Evolutionary conservation across 352 stramenopile species (phyloP), one percentile per base, ranked within the genome.

Genomic region (Globisporangium nagaii): DNA sequence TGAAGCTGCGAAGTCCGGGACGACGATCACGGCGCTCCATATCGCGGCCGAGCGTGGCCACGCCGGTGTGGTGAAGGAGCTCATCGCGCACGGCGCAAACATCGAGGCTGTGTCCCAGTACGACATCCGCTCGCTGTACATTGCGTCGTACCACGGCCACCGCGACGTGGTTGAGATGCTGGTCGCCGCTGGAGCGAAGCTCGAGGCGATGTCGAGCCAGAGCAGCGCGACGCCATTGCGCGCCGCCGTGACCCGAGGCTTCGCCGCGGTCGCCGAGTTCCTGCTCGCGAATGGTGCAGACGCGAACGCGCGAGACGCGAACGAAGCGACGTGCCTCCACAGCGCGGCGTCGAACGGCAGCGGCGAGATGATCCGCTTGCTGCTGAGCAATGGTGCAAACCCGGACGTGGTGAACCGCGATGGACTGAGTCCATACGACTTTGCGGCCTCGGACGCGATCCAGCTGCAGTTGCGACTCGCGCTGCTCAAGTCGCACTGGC

Each of bases 11-110:
- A 71, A 77, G 53, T 52, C 19, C 4, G 57, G 59, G 3, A 73
- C 63, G 3, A 71, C 68, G 25, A 82, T 80, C 60, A 84, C 68
- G 5, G 63, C 73, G 13, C 56, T 86, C 42, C 75, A 84, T 37
- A 82, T 86, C 50, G 75, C 75, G 12, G 69, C 71, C 0, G 73
- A 86, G 46, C 67, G 70, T 8, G 73, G 75, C 3, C 71, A 82
- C 35, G 51, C 46, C 1, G 69, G 45, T 2, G 72, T 86, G 10
- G 69, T 67, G 11, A 58, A 57, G 9, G 66, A 78, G 56, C 57
- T 86, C 12, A 39, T 83, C 27, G 57, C 42, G 17, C 66, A 79
- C 22, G 71, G 66, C n/a, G 71, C 73, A 7, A 61, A 60, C 48
- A 63, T 79, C 25, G 72, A 83, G 60, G 70, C 65, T 2, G 54